phyloP scores from a whole-genome alignment of 176 grass and related monocot genomes.

The Eremochloa ophiuroides region DNA sequence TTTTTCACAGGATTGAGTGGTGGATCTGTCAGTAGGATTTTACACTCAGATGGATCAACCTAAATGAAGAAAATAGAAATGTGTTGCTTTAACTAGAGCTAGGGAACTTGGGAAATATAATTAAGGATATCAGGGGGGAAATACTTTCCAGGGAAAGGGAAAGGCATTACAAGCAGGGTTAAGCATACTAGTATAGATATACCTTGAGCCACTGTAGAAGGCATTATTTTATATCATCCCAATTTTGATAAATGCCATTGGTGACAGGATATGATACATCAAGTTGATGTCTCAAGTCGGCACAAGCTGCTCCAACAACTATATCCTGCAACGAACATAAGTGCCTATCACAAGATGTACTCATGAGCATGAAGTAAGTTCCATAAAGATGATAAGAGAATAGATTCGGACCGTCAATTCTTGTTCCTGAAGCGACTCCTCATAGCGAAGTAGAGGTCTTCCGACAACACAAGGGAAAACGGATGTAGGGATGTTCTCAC shows the following conservation, averaged over 20 bases:
- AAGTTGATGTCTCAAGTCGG: slow-evolving; percentile 89
- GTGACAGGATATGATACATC: slow-evolving; percentile 93
- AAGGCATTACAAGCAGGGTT: slow-evolving; percentile 10
- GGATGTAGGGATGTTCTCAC: slow-evolving; percentile 88
- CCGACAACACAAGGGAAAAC: slow-evolving; percentile 92
- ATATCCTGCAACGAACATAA: slow-evolving; percentile 58
- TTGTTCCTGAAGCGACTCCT: slow-evolving; percentile 89
- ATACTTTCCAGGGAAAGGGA: background rate
- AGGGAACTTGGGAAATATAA: slow-evolving; percentile 4
- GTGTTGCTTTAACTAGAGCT: slow-evolving; percentile 2
- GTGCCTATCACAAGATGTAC: background rate
- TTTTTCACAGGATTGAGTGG: slow-evolving; percentile 94
- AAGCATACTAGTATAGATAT: slow-evolving; percentile 2
- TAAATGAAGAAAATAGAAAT: slow-evolving; percentile 40
- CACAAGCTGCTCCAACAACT: slow-evolving; percentile 92
- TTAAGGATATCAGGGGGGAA: background rate
- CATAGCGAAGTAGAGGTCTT: slow-evolving; percentile 79
- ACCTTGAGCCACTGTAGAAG: slow-evolving; percentile 96
- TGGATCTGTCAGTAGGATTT: slow-evolving; percentile 97
- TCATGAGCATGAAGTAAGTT: background rate
- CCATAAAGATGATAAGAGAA: background rate
- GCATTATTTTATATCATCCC: slow-evolving; percentile 99
- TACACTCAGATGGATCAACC: slow-evolving; percentile 96
- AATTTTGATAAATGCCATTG: slow-evolving; percentile 98
- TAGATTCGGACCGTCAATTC: slow-evolving; percentile 63